Percentiles rank a stretch among this genome's conserved stretches.
phyloP scores from a whole-genome alignment of 306 rosid species.

The Gleditsia sinensis region DNA sequence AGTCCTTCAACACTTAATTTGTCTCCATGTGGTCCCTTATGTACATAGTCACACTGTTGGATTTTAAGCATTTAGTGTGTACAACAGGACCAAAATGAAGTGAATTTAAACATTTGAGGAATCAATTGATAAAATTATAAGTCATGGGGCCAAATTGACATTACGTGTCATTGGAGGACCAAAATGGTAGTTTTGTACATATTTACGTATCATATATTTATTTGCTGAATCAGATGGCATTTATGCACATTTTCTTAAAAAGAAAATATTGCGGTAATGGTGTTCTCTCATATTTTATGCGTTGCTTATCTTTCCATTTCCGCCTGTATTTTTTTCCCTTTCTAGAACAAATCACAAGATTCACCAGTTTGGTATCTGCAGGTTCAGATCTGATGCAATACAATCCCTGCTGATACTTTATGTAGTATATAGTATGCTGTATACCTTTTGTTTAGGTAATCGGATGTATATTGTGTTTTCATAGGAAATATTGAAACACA shows the following conservation, averaged over 20 bases:
- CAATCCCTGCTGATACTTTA: background rate
- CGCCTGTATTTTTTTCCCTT: background rate
- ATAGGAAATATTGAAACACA: background rate
- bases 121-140: too few relatives aligned
- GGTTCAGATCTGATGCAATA: background rate
- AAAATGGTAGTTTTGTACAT: background rate
- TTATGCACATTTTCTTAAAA: background rate
- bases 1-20: background rate
- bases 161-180: background rate
- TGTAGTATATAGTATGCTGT: background rate
- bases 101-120: too few relatives aligned
- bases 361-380: background rate
- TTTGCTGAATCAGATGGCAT: background rate
- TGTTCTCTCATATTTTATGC: background rate
- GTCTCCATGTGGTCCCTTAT: background rate
- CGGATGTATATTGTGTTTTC: slow-evolving; percentile 25
- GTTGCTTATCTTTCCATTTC: background rate
- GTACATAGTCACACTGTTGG: too few relatives aligned
- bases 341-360: background rate
- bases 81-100: background rate
- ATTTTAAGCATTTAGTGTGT: background rate
- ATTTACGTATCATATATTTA: background rate
- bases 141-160: background rate
- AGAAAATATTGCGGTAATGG: background rate
- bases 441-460: background rate